A percentile compares a stretch with the other conserved stretches of the same genome.
These are phyloP conservation scores for Diutina catenulata DNA, from an alignment of 1,139 yeast species.

Conservation along the genomic window DNA sequence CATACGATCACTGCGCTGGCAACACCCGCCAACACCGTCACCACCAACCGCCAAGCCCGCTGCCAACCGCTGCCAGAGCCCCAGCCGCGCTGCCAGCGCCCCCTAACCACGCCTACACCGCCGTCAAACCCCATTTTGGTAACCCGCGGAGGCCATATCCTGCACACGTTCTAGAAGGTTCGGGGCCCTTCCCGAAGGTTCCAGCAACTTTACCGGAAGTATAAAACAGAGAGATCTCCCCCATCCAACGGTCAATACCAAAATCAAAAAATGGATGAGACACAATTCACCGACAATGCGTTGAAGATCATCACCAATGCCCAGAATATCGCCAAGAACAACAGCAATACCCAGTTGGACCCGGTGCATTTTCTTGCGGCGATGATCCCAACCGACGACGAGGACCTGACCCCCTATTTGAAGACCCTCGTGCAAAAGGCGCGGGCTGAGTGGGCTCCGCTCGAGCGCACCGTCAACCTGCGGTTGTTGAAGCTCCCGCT, in stretches of 20 bases:
- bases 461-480: slow-evolving; percentile 72
- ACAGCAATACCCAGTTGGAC: slow-evolving; percentile 67
- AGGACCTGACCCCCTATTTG: slow-evolving; percentile 58
- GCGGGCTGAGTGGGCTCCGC: slow-evolving; percentile 73
- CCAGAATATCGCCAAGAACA: slow-evolving; percentile 70
- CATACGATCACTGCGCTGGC: too few relatives aligned
- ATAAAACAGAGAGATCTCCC: too few relatives aligned
- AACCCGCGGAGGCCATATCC: too few relatives aligned
- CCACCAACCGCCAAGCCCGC: too few relatives aligned
- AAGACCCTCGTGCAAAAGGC: slow-evolving; percentile 83
- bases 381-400: slow-evolving; percentile 66
- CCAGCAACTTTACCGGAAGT: slow-evolving; percentile 5
- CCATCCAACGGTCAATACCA: too few relatives aligned
- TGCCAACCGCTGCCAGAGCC: too few relatives aligned
- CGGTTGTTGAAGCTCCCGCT: slow-evolving; percentile 77
- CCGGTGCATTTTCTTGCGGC: slow-evolving; percentile 91
- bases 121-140: too few relatives aligned
- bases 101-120: too few relatives aligned
- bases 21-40: too few relatives aligned
- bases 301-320: slow-evolving; percentile 71
- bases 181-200: slow-evolving; percentile 4
- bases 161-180: slow-evolving; percentile 6
- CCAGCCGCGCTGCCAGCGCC: too few relatives aligned
- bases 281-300: slow-evolving; percentile 90
- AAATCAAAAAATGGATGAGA: slow-evolving; percentile 35